These are phyloP conservation scores for Xylaria sp. DNA, from an alignment of 2,329 filamentous ascomycete species.

Conservation along the genomic window DNA sequence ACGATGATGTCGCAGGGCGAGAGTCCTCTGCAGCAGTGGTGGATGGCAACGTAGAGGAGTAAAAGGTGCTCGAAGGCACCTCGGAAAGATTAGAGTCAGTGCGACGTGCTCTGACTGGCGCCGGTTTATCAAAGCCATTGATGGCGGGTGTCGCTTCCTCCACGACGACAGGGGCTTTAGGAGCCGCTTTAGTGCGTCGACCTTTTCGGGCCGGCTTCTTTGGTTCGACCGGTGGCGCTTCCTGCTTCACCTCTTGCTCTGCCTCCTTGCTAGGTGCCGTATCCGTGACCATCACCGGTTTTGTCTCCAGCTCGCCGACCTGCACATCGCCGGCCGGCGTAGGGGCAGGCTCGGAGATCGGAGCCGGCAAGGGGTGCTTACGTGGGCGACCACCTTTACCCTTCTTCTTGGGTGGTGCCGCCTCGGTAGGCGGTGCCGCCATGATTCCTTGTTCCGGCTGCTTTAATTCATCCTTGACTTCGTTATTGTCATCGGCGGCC, in stretches of 20 bases:
- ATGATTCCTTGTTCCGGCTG: constrained; percentile 9
- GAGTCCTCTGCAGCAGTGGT: constrained; percentile 40
- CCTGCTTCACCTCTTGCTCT: background rate
- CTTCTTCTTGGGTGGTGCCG: constrained; percentile 29
- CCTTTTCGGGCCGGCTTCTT: constrained; percentile 27
- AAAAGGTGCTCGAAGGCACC: constrained; percentile 39
- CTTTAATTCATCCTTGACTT: constrained; percentile 17
- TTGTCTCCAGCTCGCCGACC: too few species aligned
- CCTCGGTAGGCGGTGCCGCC: constrained; percentile 16
- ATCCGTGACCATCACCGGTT: constrained; percentile 9
- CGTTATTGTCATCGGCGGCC: constrained; percentile 24
- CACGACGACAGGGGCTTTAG: constrained; percentile 10
- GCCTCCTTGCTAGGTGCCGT: background rate
- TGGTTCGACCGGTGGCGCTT: constrained; percentile 12
- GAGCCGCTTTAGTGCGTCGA: constrained; percentile 17
- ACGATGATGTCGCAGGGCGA: constrained; percentile 49
- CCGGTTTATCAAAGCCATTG: constrained; percentile 13
- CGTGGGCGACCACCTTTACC: constrained; percentile 31
- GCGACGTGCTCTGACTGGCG: constrained; percentile 11
- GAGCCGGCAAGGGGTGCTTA: constrained; percentile 26
- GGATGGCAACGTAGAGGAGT: constrained; percentile 34
- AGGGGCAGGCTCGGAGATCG: constrained; percentile 20
- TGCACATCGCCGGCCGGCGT: constrained; percentile 13
- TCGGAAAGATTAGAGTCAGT: constrained; percentile 29
- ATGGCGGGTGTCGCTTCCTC: constrained; percentile 16